Evolutionary conservation across 208 protist genomes (phyloP).

Genomic region (Crithidia expoeki): DNA sequence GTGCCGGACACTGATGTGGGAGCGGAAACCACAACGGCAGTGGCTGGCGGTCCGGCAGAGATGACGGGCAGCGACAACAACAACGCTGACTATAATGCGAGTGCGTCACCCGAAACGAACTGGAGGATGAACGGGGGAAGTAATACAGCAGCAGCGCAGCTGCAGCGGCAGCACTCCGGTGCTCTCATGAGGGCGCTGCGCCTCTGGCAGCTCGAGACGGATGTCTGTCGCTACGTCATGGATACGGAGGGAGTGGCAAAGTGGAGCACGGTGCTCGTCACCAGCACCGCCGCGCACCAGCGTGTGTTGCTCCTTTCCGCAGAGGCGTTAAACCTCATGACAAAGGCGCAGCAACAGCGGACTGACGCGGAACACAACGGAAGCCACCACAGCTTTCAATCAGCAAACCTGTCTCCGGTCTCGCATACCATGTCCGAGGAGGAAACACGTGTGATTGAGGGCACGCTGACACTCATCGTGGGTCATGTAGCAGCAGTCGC

Average conservation of each 20-base stretch:
- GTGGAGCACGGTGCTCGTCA: conserved; percentile 26
- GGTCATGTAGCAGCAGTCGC: conserved; percentile 27
- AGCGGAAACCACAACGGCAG: background rate
- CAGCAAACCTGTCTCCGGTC: background rate
- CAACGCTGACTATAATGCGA: background rate
- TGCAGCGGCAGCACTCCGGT: conserved; percentile 33
- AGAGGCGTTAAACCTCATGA: background rate
- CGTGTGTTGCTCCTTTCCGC: conserved; percentile 16
- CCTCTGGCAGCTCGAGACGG: conserved; percentile 29
- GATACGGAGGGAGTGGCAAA: conserved; percentile 18
- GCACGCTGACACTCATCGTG: conserved; percentile 16
- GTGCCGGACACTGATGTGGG: background rate
- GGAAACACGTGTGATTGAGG: conserved; percentile 13
- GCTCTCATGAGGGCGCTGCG: conserved; percentile 26
- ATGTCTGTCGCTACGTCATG: conserved; percentile 24
- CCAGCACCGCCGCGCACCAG: conserved; percentile 10
- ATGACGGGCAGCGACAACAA: background rate
- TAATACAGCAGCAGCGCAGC: background rate
- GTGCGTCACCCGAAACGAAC: background rate
- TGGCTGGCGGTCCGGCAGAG: background rate
- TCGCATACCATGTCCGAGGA: conserved; percentile 10
- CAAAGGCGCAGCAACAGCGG: background rate
- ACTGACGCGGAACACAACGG: background rate
- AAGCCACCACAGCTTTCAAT: background rate
- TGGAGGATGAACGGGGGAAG: background rate